Base-by-base conservation (phyloP, 768 basidiomycete genomes). In the Paxillus rubicundulus region DNA sequence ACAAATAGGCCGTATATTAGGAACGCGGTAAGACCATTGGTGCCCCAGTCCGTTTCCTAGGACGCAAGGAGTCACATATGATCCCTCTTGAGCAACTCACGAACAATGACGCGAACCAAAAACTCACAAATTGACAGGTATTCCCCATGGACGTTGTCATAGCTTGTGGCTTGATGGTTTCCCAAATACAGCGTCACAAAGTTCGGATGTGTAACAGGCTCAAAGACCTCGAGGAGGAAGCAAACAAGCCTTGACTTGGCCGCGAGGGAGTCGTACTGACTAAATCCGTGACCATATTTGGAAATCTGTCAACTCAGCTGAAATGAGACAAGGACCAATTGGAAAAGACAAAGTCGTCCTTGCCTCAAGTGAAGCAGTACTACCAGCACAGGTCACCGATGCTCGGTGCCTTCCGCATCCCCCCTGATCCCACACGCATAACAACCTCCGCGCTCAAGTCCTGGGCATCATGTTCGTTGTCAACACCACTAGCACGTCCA, bases 1-100 rank as follows among this genome's bases (percentile, higher is more conserved):
- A 91, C 60, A 49, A 92, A 67, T 40, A 96, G 75, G 5, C 95
- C 93, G 60, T 80, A 82, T 17, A 96, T 82, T 27, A 82, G 72
- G 9, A 76, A 66, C 0, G 86, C 85, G 24, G 95, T 78, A 12
- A 82, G 62, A n/a, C 82, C 76, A 34, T 65, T 49, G 4, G 82
- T 81, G 57, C 83, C 78, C 75, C 85, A 81, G 68, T 93, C 85
- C 68, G 90, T 86, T 47, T 81, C 74, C 91, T 92, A 43, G 39
- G 18, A 24, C 24, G 32, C 20, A 16, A n/a, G 28, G 1, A 28
- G 24, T 10, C 24, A 42, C 8, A 21, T 24, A 24, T 24, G 5
- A 24, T 40, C 38, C 39, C 8, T 17, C n/a, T 6, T 42, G 12
- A 24, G 40, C 18, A 24, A 21, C 24, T 14, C 20, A n/a, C 5